Base-by-base conservation (phyloP, 768 basidiomycete species). In the Amanita inopinata region DNA sequence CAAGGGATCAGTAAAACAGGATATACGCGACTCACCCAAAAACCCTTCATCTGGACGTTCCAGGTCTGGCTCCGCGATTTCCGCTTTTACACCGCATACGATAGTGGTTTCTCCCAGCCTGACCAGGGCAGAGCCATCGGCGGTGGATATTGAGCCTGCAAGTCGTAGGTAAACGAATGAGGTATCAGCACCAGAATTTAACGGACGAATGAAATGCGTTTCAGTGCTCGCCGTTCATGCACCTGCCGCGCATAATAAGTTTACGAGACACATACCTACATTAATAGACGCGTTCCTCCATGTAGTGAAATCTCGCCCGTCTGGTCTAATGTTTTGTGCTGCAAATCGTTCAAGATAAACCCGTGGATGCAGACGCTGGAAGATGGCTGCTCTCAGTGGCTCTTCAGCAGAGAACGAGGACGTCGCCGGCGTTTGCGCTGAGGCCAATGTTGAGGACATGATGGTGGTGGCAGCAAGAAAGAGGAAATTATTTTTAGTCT, bases 31-130 rank as follows among this genome's bases (percentile, higher is more conserved):
- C 74, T 45, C 51, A 92, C 93, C 92, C 17, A 98, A 54, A 56
- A 85, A 97, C 0, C 94, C 94, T 20, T 79, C 70, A 11, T 72
- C 64, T 0, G 83, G 86, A 2, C 61, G 61, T 49, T 90, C 80
- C 12, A 94, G 56, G 51, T 88, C 85, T 3, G 94, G 94, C 53
- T 91, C 87, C 19, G 90, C 83, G 30, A 94, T 83, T 61, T 98
- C 93, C 10, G 90, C 92, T 57, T 96, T 97, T 50, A 99, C 78
- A 1, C 96, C 96, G 53, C 93, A 97, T 0, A 97, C 87, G 27
- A 98, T 69, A 1, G 90, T 97, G n/a, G 94, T 96, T 35, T 87
- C 74, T 14, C 96, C 96, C 46, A 97, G 58, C 19, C 90, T 70
- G 3, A 97, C 88, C 30, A 99, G 80, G 0, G 93, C 81, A 3